Evolutionary conservation across 805 yeast species (phyloP).

Genomic region (Hanseniaspora valbyensis): DNA sequence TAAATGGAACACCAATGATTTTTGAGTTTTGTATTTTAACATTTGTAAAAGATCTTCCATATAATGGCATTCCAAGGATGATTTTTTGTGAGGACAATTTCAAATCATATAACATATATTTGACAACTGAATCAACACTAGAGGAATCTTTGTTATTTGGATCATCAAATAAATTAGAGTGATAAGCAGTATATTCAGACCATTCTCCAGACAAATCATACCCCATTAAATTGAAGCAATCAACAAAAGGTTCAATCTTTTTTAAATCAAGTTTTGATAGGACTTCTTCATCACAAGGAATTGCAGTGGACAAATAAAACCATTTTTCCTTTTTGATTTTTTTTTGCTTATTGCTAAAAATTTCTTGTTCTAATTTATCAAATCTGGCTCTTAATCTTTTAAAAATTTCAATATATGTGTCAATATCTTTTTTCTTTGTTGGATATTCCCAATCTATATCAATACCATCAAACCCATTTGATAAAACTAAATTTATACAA

Average conservation of each 20-base stretch:
- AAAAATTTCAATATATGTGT: constrained; percentile 36
- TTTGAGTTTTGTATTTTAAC: constrained; percentile 28
- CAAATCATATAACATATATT: constrained; percentile 31
- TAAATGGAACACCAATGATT: constrained; percentile 32
- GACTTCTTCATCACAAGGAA: constrained; percentile 53
- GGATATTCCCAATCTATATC: constrained; percentile 97
- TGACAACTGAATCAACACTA: constrained; percentile 41
- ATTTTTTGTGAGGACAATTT: constrained; percentile 42
- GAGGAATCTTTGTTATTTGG: constrained; percentile 25
- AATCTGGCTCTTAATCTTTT: constrained; percentile 33
- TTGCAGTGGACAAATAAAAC: constrained; percentile 56
- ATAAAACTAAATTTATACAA: constrained; percentile 36
- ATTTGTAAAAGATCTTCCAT: constrained; percentile 51
- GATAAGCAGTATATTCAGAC: constrained; percentile 53
- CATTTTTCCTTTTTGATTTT: constrained; percentile 18
- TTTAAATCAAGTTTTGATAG: constrained; percentile 35
- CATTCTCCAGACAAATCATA: constrained; percentile 80
- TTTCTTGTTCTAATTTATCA: constrained; percentile 29
- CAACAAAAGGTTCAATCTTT: constrained; percentile 47
- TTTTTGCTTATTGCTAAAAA: constrained; percentile 18
- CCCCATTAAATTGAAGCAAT: constrained; percentile 80
- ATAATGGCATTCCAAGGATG: constrained; percentile 76
- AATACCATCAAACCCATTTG: constrained; percentile 72
- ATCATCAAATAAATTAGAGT: constrained; percentile 48
- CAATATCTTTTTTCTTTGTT: constrained; percentile 34